Conservation (phyloP, 371 early-diverging fungal species). For the Entomophthora muscae region DNA sequence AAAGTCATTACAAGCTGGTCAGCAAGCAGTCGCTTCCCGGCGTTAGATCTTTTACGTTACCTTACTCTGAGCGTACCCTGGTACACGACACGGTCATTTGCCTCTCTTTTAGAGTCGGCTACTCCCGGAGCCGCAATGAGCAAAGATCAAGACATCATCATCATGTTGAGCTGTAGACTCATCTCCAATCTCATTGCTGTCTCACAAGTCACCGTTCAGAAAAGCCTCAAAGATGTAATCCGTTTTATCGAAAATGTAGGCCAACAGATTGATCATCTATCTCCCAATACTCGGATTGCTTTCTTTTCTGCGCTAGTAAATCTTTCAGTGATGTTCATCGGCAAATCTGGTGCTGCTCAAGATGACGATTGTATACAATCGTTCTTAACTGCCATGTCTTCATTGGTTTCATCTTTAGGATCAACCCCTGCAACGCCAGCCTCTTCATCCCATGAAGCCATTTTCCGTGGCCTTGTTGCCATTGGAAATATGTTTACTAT, state of each 20-base stretch:
- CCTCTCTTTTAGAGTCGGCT: constrained; percentile 13
- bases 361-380: not conserved
- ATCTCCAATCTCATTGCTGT: constrained; percentile 17
- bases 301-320: constrained; percentile 1
- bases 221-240: not conserved
- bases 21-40: constrained; percentile 51
- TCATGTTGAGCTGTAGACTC: constrained; percentile 17
- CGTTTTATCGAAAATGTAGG: constrained; percentile 8
- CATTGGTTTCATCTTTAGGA: constrained; percentile 13
- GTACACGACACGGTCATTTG: constrained; percentile 16
- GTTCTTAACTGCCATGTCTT: not conserved
- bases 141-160: constrained; percentile 13
- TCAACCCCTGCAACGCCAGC: constrained; percentile 13
- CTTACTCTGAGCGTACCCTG: constrained; percentile 17
- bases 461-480: constrained; percentile 15
- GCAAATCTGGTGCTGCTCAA: constrained; percentile 10
- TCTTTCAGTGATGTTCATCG: constrained; percentile 10
- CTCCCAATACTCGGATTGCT: constrained; percentile 12
- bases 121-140: constrained; percentile 11
- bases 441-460: constrained; percentile 17
- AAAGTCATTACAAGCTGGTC: constrained; percentile 31
- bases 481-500: constrained; percentile 17
- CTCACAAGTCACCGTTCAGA: constrained; percentile 15
- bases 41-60: constrained; percentile 64
- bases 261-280: constrained; percentile 16